A percentile compares a stretch with the other conserved stretches of the same genome.
Conservation (phyloP, 495 filamentous ascomycete genomes). For the Penicillium canariense region DNA sequence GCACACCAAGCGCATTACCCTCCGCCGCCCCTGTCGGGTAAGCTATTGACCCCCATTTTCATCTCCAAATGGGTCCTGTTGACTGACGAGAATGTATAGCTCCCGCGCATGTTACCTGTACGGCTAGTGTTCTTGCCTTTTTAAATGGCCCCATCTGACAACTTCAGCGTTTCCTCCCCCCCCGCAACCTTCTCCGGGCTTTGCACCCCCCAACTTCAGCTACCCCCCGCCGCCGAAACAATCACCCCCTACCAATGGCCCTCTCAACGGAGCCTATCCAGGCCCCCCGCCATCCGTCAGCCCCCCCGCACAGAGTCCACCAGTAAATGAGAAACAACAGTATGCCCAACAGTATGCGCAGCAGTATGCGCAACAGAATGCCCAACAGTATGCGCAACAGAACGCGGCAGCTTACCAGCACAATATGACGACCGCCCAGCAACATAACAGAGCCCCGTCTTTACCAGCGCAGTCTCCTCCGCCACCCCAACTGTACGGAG, state of each 20-base stretch:
- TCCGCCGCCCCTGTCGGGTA: constrained; percentile 25
- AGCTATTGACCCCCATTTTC: neutral
- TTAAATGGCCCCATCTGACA: neutral
- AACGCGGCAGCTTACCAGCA: too few relatives aligned
- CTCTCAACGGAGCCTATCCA: constrained; percentile 6
- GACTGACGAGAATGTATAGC: constrained; percentile 9
- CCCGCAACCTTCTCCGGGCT: constrained; percentile 20
- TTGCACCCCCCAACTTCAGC: constrained; percentile 34
- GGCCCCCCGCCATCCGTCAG: constrained; percentile 20
- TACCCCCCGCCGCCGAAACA: constrained; percentile 41
- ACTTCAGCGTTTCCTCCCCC: constrained; percentile 18
- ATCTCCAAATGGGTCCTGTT: neutral
- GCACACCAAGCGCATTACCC: constrained; percentile 14
- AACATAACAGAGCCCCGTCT: neutral
- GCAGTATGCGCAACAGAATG: constrained; percentile 6
- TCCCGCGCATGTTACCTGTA: constrained; percentile 26
- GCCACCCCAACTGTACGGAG: constrained; percentile 27
- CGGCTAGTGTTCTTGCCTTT: neutral
- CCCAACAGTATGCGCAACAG: neutral
- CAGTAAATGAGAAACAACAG: constrained; percentile 1
- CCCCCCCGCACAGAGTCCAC: constrained; percentile 13
- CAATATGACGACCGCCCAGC: too few relatives aligned
- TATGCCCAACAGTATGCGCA: neutral
- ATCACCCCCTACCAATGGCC: constrained; percentile 6
- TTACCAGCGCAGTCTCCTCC: constrained; percentile 18